Evolutionary conservation across 1,284 basidiomycete genomes (phyloP), one percentile per base, ranked within the genome.

Genomic region (Tremellales sp.): DNA sequence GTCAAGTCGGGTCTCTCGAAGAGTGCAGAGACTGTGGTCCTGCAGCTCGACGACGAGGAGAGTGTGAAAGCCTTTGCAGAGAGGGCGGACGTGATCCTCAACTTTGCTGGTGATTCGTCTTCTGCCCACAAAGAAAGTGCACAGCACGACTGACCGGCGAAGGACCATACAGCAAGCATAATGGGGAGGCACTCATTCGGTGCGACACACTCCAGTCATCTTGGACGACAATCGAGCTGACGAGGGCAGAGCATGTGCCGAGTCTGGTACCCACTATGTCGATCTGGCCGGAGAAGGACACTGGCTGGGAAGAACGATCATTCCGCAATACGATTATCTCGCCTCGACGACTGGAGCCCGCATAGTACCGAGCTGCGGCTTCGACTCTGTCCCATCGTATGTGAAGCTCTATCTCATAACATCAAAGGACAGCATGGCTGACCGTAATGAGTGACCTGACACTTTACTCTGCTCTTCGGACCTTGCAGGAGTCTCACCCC

Each of bases 351-450:
- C 81, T 0, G 78, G 80, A 17, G 75, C 86, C 1, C 78, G 84
- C 53, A 84, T 91, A 53, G 77, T 89, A 7, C 84, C 83, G 11
- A 76, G 80, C 3, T 85, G 81, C 52, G 87, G 84, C 0, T 80
- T 85, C 54, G 87, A 89, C 68, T 84, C 84, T 15, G 65, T 86
- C 13, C 85, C 86, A 2, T 81, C 82, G 71, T 68, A 61, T 43
- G 74, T 68, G 3, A 6, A n/a, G n/a, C 3, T 36, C 8, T 3
- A 33, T 29, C 19, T 21, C 7, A 7, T 42, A 17, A 26, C 45
- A 37, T 41, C 41, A n/a, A 6, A 4, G 13, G 7, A 5, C 6
- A 40, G 15, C 6, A 23, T 22, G 4, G 19, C 39, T 40, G 39
- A 40, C 21, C 4, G 2, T n/a, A n/a, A n/a, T 48, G 15, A 70